Evolutionary conservation across 2,329 filamentous ascomycete species (phyloP).

Genomic region (Tolypocladium endophyticum): DNA sequence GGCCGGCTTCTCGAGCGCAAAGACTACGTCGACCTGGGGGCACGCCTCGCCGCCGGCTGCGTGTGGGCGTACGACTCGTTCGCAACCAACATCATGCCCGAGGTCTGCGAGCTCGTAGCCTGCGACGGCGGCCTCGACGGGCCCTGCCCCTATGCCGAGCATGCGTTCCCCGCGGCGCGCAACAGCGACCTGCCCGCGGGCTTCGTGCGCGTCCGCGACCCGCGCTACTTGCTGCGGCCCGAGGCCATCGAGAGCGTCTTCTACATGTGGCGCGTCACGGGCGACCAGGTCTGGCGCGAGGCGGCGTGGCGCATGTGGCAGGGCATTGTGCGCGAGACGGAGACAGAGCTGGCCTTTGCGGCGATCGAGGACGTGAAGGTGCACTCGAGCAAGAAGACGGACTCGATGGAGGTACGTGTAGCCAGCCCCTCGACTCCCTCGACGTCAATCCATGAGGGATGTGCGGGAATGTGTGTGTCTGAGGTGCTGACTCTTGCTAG

Average conservation of each 20-base stretch:
- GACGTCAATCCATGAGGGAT: not conserved
- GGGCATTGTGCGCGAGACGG: slow-evolving; percentile 28
- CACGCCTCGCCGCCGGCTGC: slow-evolving; percentile 39
- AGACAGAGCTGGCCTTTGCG: slow-evolving; percentile 32
- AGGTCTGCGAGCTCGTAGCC: slow-evolving; percentile 29
- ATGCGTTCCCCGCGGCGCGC: slow-evolving; percentile 7
- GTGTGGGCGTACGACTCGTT: slow-evolving; percentile 42
- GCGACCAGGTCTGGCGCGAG: slow-evolving; percentile 31
- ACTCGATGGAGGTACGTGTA: slow-evolving; percentile 50
- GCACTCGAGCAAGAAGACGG: slow-evolving; percentile 25
- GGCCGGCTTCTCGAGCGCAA: slow-evolving; percentile 45
- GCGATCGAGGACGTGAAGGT: slow-evolving; percentile 25
- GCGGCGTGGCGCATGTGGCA: slow-evolving; percentile 39
- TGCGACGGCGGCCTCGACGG: slow-evolving; percentile 21
- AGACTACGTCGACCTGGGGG: slow-evolving; percentile 36
- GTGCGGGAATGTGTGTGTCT: not conserved
- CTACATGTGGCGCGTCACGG: slow-evolving; percentile 40
- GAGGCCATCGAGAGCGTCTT: slow-evolving; percentile 44
- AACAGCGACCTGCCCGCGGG: slow-evolving; percentile 32
- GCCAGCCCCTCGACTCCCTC: not conserved
- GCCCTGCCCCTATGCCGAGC: slow-evolving; percentile 23
- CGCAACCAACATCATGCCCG: slow-evolving; percentile 43
- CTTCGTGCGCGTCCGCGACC: slow-evolving; percentile 42
- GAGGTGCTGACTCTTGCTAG: slow-evolving; percentile 12
- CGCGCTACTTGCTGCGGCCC: slow-evolving; percentile 33